Evolutionary conservation across 495 filamentous ascomycete species (phyloP), one percentile per base, ranked within the genome.

Genomic region (Endocarpon pusillum): DNA sequence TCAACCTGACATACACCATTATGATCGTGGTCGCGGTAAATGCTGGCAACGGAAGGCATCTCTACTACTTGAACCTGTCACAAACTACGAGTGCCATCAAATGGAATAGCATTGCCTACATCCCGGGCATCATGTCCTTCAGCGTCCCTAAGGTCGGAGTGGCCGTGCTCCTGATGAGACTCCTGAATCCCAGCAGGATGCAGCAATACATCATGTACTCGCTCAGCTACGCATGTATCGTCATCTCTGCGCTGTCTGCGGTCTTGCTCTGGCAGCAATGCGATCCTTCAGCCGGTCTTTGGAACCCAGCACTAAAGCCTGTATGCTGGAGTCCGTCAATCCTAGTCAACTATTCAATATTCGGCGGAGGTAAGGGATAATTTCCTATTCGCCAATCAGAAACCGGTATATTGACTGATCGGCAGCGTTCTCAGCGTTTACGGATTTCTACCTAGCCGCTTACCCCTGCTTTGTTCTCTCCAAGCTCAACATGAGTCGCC

Each of bases 401-500:
- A n/a, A n/a, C n/a, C n/a, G n/a, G n/a, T n/a, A n/a, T n/a, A n/a
- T n/a, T 29, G 1, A 16, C 12, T 30, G 6, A 21, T 18, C 8
- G 7, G 34, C 22, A 54, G 41, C 34, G n/a, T 3, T 41, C 1
- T 62, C 56, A 15, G 59, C 52, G 0, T 49, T 59, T 15, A 34
- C 55, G 21, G 66, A 70, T 39, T 39, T 68, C 4, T 63, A 61
- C 19, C 55, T 70, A 12, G 62, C 65, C 15, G 38, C 62, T 0
- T 65, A 66, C 24, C 65, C 66, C 0, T 42, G 46, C 4, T 32
- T 57, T 3, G 55, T 65, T 3, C 47, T 70, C 4, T 57, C 44
- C 36, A 46, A 45, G 9, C 42, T 70, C 4, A 55, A 67, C 23
- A 50, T 70, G 40, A 42, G 49, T 9, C 18, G 43, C 5, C 52